A percentile compares a stretch with the other conserved stretches of the same genome.
Conservation (phyloP, 495 filamentous ascomycete genomes). For the Trichoderma reesei region DNA sequence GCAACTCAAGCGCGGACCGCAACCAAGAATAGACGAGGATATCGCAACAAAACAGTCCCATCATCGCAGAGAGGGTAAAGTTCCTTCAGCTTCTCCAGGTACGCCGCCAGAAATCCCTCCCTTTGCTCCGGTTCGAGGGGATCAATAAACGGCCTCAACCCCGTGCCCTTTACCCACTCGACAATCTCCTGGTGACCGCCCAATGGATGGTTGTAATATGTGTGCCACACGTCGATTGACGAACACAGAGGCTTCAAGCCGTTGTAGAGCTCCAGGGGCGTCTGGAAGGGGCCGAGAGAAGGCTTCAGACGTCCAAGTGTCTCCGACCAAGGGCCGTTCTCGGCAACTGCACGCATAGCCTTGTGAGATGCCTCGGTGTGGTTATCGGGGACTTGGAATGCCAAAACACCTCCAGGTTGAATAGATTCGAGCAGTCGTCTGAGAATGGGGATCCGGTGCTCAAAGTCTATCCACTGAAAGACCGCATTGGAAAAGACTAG, state of each 20-base stretch:
- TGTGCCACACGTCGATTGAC: slow-evolving; percentile 40
- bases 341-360: slow-evolving; percentile 37
- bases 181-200: slow-evolving; percentile 37
- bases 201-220: slow-evolving; percentile 42
- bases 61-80: not conserved
- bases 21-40: slow-evolving; percentile 6
- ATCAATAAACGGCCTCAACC: slow-evolving; percentile 38
- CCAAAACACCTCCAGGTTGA: slow-evolving; percentile 36
- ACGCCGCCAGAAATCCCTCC: slow-evolving; percentile 6
- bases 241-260: slow-evolving; percentile 31
- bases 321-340: slow-evolving; percentile 28
- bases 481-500: slow-evolving; percentile 47
- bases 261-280: slow-evolving; percentile 36
- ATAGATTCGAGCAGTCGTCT: slow-evolving; percentile 30
- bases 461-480: slow-evolving; percentile 42
- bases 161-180: slow-evolving; percentile 49
- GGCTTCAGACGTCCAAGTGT: slow-evolving; percentile 21
- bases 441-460: slow-evolving; percentile 33
- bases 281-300: slow-evolving; percentile 39
- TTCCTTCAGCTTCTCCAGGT: not conserved
- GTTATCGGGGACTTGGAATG: slow-evolving; percentile 47
- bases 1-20: not conserved
- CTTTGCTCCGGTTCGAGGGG: not conserved
- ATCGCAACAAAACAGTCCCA: not conserved
- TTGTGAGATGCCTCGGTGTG: slow-evolving; percentile 37